Conservation (phyloP, 2,329 filamentous ascomycete genomes). For the Esteya vermicola region DNA sequence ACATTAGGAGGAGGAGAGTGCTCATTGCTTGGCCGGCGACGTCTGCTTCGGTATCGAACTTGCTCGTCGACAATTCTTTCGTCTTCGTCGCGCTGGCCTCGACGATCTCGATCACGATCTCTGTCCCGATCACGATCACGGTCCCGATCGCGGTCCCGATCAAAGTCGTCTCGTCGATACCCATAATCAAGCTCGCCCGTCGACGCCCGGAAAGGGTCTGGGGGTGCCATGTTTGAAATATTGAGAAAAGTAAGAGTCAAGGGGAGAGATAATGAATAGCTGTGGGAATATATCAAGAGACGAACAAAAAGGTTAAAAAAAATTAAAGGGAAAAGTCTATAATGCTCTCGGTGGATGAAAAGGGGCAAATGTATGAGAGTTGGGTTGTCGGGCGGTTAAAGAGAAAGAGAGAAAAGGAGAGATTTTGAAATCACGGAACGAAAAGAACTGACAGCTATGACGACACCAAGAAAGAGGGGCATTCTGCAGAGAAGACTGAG, state of each 20-base stretch:
- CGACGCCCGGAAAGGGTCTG: slow-evolving; percentile 6
- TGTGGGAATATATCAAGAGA: too few relatives aligned
- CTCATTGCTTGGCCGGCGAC: not conserved
- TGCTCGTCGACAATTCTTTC: slow-evolving; percentile 1
- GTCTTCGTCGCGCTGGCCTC: slow-evolving; percentile 28
- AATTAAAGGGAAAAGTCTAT: too few relatives aligned
- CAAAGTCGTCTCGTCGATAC: slow-evolving; percentile 30
- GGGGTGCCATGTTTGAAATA: not conserved
- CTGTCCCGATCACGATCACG: slow-evolving; percentile 36
- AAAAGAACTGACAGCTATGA: not conserved
- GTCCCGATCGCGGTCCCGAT: slow-evolving; percentile 29
- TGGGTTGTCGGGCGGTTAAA: not conserved
- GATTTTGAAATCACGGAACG: not conserved
- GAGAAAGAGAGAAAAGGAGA: not conserved
- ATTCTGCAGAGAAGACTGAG: not conserved
- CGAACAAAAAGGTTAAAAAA: too few relatives aligned
- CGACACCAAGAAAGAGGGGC: not conserved
- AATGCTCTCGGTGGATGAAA: too few relatives aligned
- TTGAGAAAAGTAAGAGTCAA: not conserved
- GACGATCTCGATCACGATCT: slow-evolving; percentile 28
- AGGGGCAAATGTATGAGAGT: too few relatives aligned
- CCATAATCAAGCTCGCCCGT: slow-evolving; percentile 3
- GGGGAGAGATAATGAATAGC: too few relatives aligned
- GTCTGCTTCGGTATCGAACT: too few relatives aligned
- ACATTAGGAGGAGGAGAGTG: slow-evolving; percentile 22